These are phyloP conservation scores for Salix purpurea DNA, from an alignment of 345 rosid species.

Conservation along the genomic window DNA sequence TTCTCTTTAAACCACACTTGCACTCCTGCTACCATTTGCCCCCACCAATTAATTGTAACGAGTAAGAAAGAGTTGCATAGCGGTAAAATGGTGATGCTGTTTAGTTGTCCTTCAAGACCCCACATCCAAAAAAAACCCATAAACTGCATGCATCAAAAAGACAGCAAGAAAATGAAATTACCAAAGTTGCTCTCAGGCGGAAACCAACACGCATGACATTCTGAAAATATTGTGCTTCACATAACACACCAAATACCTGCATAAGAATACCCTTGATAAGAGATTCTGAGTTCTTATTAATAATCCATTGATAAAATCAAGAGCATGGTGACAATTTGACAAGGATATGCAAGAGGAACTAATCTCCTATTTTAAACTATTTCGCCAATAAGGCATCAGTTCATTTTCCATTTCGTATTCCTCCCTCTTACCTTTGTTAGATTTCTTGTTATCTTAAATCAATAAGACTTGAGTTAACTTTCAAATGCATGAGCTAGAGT, in stretches of 20 bases:
- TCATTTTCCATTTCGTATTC: too few relatives aligned
- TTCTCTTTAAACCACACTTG: too few relatives aligned
- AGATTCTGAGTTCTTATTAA: neutral
- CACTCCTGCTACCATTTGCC: neutral
- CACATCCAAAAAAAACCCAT: too few relatives aligned
- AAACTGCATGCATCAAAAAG: neutral
- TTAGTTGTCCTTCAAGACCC: too few relatives aligned
- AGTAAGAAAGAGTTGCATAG: too few relatives aligned
- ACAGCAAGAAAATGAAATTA: conserved; percentile 32
- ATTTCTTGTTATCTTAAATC: too few relatives aligned
- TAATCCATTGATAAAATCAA: neutral
- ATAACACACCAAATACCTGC: conserved; percentile 85
- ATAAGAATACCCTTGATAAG: conserved; percentile 17
- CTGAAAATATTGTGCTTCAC: conserved; percentile 97
- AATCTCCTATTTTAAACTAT: neutral
- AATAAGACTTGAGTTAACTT: too few relatives aligned
- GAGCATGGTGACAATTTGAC: neutral
- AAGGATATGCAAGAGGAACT: neutral
- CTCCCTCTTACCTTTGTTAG: too few relatives aligned
- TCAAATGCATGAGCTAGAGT: too few relatives aligned
- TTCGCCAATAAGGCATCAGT: too few relatives aligned
- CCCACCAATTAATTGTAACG: too few relatives aligned
- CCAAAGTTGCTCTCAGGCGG: conserved; percentile 89
- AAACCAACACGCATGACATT: conserved; percentile 98
- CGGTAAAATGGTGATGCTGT: too few relatives aligned